phyloP scores from a whole-genome alignment of 108 stramenopile genomes.

The Pseudonitzschia delicatissima region DNA sequence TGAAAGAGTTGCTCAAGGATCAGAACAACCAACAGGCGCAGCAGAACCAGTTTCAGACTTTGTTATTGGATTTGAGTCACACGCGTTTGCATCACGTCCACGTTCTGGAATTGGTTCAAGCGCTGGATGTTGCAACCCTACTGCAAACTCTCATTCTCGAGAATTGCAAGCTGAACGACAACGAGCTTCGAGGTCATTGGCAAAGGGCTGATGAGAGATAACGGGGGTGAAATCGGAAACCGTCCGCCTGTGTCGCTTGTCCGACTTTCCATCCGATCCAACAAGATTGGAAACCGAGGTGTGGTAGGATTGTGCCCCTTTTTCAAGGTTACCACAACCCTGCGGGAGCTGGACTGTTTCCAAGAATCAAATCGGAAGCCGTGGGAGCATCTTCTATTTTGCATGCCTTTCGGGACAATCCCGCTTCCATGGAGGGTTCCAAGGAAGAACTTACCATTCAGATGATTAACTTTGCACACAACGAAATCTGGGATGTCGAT shows the following conservation, averaged over 20 bases:
- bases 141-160: constrained; percentile 38
- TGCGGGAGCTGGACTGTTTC: constrained; percentile 36
- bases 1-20: constrained; percentile 4
- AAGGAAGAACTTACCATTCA: constrained; percentile 1
- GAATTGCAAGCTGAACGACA: constrained; percentile 40
- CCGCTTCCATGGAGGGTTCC: neutral
- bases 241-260: constrained; percentile 11
- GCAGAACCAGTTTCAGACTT: neutral
- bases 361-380: constrained; percentile 41
- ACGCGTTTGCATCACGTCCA: constrained; percentile 36
- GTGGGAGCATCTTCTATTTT: constrained; percentile 26
- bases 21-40: constrained; percentile 13
- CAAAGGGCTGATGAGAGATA: constrained; percentile 14
- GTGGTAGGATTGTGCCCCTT: constrained; percentile 22
- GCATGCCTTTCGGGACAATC: constrained; percentile 41
- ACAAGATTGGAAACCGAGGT: constrained; percentile 43
- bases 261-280: constrained; percentile 32
- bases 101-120: constrained; percentile 31
- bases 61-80: constrained; percentile 28
- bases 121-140: constrained; percentile 20
- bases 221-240: neutral
- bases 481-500: constrained; percentile 44
- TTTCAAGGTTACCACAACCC: constrained; percentile 18
- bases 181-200: constrained; percentile 35
- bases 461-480: constrained; percentile 41